These are phyloP conservation scores for Solanum chmielewskii DNA, from an alignment of 257 asterid genomes.

Conservation along the genomic window DNA sequence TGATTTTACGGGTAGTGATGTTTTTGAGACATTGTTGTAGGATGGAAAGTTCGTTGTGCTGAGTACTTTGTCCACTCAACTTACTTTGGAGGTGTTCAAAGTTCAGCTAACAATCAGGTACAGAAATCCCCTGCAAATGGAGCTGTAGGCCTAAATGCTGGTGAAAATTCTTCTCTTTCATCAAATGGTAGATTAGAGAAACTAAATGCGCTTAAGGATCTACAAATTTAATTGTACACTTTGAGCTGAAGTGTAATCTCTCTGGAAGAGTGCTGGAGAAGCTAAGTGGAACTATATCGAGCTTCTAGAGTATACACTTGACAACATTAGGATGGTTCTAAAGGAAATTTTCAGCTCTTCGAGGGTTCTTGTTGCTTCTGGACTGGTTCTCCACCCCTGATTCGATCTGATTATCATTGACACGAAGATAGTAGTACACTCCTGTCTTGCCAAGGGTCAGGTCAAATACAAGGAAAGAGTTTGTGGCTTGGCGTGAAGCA, in stretches of 20 bases:
- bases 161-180: constrained; percentile 14
- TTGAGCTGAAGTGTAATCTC: constrained; percentile 3
- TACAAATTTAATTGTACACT: constrained; percentile 27
- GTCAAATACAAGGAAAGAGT: background rate
- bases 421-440: background rate
- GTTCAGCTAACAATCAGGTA: constrained; percentile 48
- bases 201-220: constrained; percentile 40
- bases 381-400: background rate
- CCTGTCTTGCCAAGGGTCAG: background rate
- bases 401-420: background rate
- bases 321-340: background rate
- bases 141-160: constrained; percentile 15
- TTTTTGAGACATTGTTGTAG: constrained; percentile 25
- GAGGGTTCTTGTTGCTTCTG: background rate
- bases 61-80: constrained; percentile 65
- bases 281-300: background rate
- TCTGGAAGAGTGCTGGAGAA: background rate
- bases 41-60: constrained; percentile 77
- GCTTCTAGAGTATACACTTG: background rate
- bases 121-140: constrained; percentile 44
- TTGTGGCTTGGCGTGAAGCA: background rate
- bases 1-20: background rate
- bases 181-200: constrained; percentile 59
- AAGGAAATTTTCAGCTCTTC: background rate
- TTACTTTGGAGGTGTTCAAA: constrained; percentile 59